Evolutionary conservation across 352 stramenopile species (phyloP), one percentile per base, ranked within the genome.

Genomic region (Globisporangium lucens): DNA sequence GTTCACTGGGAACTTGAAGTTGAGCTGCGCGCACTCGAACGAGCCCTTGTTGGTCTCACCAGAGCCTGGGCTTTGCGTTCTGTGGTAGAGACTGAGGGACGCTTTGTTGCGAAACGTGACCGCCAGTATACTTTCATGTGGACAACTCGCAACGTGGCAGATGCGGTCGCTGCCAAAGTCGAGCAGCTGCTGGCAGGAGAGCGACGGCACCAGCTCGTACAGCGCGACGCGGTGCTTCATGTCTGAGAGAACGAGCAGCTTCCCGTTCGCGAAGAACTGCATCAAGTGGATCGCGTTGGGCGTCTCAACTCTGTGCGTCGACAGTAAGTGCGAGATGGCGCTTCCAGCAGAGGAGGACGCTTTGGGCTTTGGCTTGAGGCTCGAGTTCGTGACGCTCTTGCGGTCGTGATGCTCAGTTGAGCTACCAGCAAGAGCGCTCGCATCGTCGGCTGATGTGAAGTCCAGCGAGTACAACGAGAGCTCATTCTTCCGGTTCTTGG

Each of bases 1-100:
- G 47, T 83, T 76, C 1, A 82, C 76, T 0, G 74, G 73, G 29
- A 82, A 76, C 8, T 71, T 70, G 59, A 82, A 82, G n/a, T 67
- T 4, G 24, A 85, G 67, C 8, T 53, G 61, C 9, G 74, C 22
- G 69, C 35, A 51, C 3, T 36, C 52, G 24, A 61, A 15, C 22
- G n/a, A 22, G n/a, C 15, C 13, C 8, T 27, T 52, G n/a, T 2
- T 52, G 20, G 30, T 53, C 13, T 4, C 17, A 56, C 12, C 13
- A 10, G 35, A 41, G 35, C 35, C 35, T 41, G 35, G 35, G 35
- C 9, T 1, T 4, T 41, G 35, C 9, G 35, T 41, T 10, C 35
- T 10, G 35, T 41, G 10, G 52, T 71, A 72, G 17, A 82, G 20
- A n/a, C 74, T 71, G 24, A 83, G 47, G 20, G 70, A 69, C 2